phyloP scores from a whole-genome alignment of 2,329 filamentous ascomycete species.

The Metarhizium anisopliae region DNA sequence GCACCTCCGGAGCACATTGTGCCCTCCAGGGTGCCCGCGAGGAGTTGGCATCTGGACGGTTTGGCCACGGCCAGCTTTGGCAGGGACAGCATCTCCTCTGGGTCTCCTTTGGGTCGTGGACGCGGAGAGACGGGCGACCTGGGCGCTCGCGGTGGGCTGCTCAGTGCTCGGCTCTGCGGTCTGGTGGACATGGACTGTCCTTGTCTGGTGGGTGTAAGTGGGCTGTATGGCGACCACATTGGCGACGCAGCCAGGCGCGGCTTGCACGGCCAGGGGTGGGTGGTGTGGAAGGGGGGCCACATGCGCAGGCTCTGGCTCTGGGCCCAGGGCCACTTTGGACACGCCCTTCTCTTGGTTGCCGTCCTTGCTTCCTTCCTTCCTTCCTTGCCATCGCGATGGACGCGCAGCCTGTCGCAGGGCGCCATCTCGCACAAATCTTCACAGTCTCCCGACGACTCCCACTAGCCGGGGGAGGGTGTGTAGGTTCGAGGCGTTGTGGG shows the following conservation, averaged over 20 bases:
- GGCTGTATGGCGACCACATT: background rate
- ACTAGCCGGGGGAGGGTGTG: slow-evolving; percentile 2
- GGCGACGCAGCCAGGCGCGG: background rate
- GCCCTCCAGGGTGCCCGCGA: background rate
- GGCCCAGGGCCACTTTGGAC: background rate
- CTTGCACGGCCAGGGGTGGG: slow-evolving; percentile 3
- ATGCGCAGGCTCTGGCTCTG: background rate
- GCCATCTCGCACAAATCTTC: slow-evolving; percentile 3
- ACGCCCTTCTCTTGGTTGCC: background rate
- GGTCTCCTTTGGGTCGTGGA: background rate
- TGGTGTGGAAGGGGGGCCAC: background rate
- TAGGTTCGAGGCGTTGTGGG: background rate
- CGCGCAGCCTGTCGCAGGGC: background rate
- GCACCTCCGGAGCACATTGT: slow-evolving; percentile 3
- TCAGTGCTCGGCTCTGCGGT: no score
- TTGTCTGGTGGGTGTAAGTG: background rate
- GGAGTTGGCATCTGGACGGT: background rate
- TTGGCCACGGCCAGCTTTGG: background rate
- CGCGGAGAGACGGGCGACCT: background rate
- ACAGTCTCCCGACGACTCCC: slow-evolving; percentile 3
- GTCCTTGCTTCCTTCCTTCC: background rate
- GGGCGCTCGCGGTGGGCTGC: background rate
- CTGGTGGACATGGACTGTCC: no score
- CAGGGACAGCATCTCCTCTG: background rate
- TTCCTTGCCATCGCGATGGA: background rate